phyloP scores from a whole-genome alignment of 345 rosid genomes.

The Eucalyptus melliodora region DNA sequence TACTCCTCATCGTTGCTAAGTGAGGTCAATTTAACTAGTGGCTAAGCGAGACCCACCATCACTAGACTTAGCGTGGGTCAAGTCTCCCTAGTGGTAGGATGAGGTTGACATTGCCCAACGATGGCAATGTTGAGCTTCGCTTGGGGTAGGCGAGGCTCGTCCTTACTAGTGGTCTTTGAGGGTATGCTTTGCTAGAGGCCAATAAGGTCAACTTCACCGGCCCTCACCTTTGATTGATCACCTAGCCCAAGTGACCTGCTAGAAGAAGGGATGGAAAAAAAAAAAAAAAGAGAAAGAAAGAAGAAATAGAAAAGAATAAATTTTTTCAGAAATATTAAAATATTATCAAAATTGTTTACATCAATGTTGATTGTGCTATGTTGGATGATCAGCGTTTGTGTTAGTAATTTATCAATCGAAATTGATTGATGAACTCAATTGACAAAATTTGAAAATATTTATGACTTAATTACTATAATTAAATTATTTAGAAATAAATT shows the following conservation, averaged over 20 bases:
- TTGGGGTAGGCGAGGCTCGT: too few relatives aligned
- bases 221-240: background rate
- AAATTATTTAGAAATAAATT: too few relatives aligned
- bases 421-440: too few relatives aligned
- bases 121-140: too few relatives aligned
- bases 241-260: background rate
- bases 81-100: background rate
- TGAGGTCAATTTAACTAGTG: background rate
- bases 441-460: too few relatives aligned
- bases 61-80: fast-evolving
- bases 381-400: fast-evolving
- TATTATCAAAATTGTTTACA: too few relatives aligned
- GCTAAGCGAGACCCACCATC: background rate
- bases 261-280: background rate
- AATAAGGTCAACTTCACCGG: background rate
- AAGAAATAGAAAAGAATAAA: too few relatives aligned
- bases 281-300: background rate
- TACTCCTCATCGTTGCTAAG: background rate
- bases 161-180: background rate
- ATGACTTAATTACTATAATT: background rate
- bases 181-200: background rate
- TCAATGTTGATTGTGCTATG: fast-evolving
- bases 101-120: background rate
- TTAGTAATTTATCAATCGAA: too few relatives aligned
- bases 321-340: too few relatives aligned